These are phyloP conservation scores for Exutisphaerella laricina DNA, from an alignment of 2,329 filamentous ascomycete species.

Conservation along the genomic window DNA sequence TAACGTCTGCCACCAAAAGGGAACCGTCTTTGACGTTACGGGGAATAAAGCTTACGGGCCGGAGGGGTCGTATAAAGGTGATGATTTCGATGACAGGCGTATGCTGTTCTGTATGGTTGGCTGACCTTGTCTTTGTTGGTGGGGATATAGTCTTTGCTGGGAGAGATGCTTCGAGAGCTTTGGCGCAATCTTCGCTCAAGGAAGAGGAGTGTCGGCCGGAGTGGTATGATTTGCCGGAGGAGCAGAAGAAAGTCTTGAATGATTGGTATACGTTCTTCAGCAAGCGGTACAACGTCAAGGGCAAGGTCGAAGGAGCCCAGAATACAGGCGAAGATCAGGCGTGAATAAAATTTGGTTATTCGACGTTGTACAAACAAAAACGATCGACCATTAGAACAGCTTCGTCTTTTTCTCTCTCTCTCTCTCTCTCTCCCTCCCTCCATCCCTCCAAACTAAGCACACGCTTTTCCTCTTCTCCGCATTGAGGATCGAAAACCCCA, in stretches of 20 bases:
- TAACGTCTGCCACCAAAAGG: no score
- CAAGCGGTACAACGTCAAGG: conserved; percentile 91
- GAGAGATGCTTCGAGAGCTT: conserved; percentile 88
- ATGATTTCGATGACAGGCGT: no score
- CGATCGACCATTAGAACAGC: no score
- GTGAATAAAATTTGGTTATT: no score
- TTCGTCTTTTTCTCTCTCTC: no score
- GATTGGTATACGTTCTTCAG: conserved; percentile 97
- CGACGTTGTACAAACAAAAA: no score
- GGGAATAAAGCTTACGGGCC: conserved; percentile 82
- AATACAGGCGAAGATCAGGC: conserved; percentile 23
- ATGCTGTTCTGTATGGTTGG: background rate
- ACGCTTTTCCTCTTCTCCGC: background rate
- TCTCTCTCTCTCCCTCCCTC: no score
- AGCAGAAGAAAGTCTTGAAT: conserved; percentile 75
- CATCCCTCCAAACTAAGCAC: no score
- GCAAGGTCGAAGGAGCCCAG: conserved; percentile 40
- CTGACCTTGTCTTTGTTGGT: background rate
- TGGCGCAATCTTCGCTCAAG: conserved; percentile 82
- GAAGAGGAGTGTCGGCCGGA: conserved; percentile 74
- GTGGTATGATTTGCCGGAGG: conserved; percentile 76
- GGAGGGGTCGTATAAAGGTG: conserved; percentile 82
- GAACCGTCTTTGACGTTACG: conserved; percentile 89
- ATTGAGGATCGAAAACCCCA: no score
- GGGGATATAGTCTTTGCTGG: conserved; percentile 76